Base-by-base conservation (phyloP, 2,329 filamentous ascomycete genomes). In the Thelonectria olida region DNA sequence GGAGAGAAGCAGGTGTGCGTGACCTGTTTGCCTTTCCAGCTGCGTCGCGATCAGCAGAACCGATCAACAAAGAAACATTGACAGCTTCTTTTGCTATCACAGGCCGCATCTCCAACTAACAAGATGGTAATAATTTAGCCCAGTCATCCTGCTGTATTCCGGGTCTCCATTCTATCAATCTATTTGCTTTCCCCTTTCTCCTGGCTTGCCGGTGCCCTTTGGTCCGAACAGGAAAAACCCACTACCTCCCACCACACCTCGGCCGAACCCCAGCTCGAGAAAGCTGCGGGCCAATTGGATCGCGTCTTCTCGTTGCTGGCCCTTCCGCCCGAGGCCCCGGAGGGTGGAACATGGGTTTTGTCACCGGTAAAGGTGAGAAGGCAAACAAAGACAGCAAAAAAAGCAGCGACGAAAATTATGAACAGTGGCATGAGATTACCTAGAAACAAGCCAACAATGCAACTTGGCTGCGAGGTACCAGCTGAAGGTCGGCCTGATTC, bases 321-420 rank as follows among this genome's bases (percentile, higher is more conserved):
- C 58, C 58, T 54, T 61, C 58, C 50, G 58, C 45, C 58, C 58
- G 58, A 61, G 58, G 52, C 45, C 41, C 58, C 48, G 44, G 44
- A 41, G 38, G 52, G 58, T 54, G 58, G 42, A 36, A 53, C 47
- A 42, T 58, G 58, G 23, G 41, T 55, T 41, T 23, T 15, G 34
- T 58, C 47, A 38, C 25, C 36, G 34, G 52, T 13, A 54, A 39
- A 45, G 23, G 41, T 22, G 42, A 48, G 15, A 47, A 22, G 27
- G 38, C 12, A 19, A 25, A 42, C 25, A 51, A 56, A 50, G 31
- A 47, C 25, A 31, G 27, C 17, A 13, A 45, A 50, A 50, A 38
- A 23, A n/a, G n/a, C n/a, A n/a, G n/a, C n/a, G n/a, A n/a, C n/a
- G n/a, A n/a, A 55, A 51, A 42, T 20, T 15, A 45, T 39, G 31